Base-by-base conservation (phyloP, 106 monocot genomes). In the Hemerocallis citrina region DNA sequence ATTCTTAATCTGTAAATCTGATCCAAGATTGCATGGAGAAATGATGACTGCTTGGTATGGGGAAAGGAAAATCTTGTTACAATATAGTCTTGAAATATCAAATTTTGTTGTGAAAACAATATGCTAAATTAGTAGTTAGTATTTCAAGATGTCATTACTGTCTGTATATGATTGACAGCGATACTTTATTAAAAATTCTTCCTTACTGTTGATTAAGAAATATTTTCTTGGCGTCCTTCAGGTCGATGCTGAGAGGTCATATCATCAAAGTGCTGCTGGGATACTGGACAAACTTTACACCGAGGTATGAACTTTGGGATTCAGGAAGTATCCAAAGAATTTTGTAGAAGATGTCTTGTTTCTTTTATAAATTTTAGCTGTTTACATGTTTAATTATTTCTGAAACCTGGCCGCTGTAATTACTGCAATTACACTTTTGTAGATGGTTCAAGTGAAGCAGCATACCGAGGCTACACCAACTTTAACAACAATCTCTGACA, bases 171-270 rank as follows among this genome's bases (percentile, higher is more conserved):
- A 1, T n/a, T n/a, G n/a, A n/a, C n/a, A n/a, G n/a, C n/a, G n/a
- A n/a, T n/a, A n/a, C n/a, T n/a, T n/a, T n/a, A n/a, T n/a, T 6
- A 24, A 38, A 23, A 24, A n/a, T n/a, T 19, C 5, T 59, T 39
- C 37, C 15, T 59, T 35, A 40, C 14, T 39, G 39, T 59, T 59
- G 0, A 13, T 59, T 40, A 21, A 32, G 10, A 14, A 32, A 31
- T 30, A 3, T 54, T 16, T 54, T 54, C 15, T 57, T 55, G 27
- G 21, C 14, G 34, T 57, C 7, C 67, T 66, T 75, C 42, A 94
- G 93, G 85, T 96, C 79, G 90, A 90, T 54, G 90, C 95, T 59
- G 90, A 90, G 74, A 90, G 79, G 77, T 52, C 52, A 56, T 96
- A 90, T 67, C 90, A 96, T 87, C 72, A 87, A 65, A 87, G 72